A percentile compares a stretch with the other conserved stretches of the same genome.
phyloP scores from a whole-genome alignment of 129 eudicot species.

The Tagetes patula region DNA sequence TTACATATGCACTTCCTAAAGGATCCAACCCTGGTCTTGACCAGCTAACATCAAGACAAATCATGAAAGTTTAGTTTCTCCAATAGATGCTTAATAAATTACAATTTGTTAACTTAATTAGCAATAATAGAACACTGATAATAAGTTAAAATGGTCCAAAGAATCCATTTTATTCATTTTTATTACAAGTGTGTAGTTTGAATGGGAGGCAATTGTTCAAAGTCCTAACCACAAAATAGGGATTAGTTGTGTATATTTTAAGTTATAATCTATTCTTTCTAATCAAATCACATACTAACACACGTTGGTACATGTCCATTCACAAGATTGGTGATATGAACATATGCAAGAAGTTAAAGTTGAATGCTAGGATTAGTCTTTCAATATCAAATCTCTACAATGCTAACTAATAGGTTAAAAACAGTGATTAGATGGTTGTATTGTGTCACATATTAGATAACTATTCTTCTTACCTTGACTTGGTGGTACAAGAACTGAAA shows the following conservation, averaged over 20 bases:
- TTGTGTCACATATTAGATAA: background rate
- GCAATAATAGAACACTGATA: slow-evolving; percentile 32
- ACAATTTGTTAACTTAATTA: slow-evolving; percentile 27
- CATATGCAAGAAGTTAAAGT: slow-evolving; percentile 13
- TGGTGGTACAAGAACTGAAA: background rate
- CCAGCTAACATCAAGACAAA: slow-evolving; percentile 27
- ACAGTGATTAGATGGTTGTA: too few relatives aligned
- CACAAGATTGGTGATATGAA: slow-evolving; percentile 16
- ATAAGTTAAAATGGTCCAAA: slow-evolving; percentile 33
- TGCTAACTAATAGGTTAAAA: background rate
- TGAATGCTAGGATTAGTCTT: slow-evolving; percentile 5
- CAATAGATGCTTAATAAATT: slow-evolving; percentile 3
- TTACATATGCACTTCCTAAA: slow-evolving; percentile 34
- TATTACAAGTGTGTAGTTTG: slow-evolving; percentile 37
- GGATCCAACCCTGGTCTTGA: slow-evolving; percentile 28
- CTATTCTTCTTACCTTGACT: background rate
- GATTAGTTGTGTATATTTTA: slow-evolving; percentile 24
- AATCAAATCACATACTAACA: slow-evolving; percentile 23
- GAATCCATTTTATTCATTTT: slow-evolving; percentile 27
- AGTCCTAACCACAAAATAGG: slow-evolving; percentile 42
- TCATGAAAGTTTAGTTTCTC: slow-evolving; percentile 10
- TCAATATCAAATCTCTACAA: background rate
- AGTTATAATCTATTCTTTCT: slow-evolving; percentile 29
- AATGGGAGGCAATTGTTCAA: slow-evolving; percentile 44
- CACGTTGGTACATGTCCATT: slow-evolving; percentile 23